These are phyloP conservation scores for Pezicula carpinea DNA, from an alignment of 2,329 filamentous ascomycete species.

Conservation along the genomic window DNA sequence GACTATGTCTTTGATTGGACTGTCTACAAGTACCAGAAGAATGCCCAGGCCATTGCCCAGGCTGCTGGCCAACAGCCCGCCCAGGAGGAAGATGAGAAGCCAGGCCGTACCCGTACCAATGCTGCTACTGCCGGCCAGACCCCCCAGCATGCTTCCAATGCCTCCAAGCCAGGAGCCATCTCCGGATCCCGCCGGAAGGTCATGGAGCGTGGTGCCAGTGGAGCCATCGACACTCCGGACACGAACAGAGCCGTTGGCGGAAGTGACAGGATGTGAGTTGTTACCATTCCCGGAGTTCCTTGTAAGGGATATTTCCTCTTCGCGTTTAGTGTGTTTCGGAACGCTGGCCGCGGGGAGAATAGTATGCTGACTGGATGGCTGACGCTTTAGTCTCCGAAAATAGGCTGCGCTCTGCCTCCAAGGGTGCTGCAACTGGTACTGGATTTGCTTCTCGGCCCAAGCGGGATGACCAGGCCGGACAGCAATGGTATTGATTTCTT, in stretches of 20 bases:
- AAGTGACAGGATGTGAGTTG: conserved; percentile 96
- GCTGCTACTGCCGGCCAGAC: conserved; percentile 59
- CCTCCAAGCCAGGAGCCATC: conserved; percentile 67
- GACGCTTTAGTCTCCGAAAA: conserved; percentile 78
- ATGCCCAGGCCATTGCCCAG: conserved; percentile 88
- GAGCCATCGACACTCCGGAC: conserved; percentile 61
- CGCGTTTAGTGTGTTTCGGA: conserved; percentile 74
- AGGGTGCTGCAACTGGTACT: conserved; percentile 52
- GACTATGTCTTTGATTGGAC: conserved; percentile 99
- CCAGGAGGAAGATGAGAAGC: conserved; percentile 74
- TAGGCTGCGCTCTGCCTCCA: conserved; percentile 81
- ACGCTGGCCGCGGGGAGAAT: conserved; percentile 70
- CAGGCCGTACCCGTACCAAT: conserved; percentile 61
- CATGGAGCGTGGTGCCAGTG: conserved; percentile 59
- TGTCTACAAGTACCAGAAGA: conserved; percentile 99
- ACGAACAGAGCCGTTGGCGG: conserved; percentile 71
- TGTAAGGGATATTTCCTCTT: conserved; percentile 86
- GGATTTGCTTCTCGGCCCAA: conserved; percentile 43
- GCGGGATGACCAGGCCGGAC: conserved; percentile 41
- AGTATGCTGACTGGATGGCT: conserved; percentile 72
- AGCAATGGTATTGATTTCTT: conserved; percentile 30
- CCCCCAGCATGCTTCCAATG: conserved; percentile 46
- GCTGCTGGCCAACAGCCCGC: conserved; percentile 62
- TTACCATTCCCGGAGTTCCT: conserved; percentile 47
- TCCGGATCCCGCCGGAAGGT: conserved; percentile 79